These are phyloP conservation scores for Turnera subulata DNA, from an alignment of 345 rosid species.

Conservation along the genomic window DNA sequence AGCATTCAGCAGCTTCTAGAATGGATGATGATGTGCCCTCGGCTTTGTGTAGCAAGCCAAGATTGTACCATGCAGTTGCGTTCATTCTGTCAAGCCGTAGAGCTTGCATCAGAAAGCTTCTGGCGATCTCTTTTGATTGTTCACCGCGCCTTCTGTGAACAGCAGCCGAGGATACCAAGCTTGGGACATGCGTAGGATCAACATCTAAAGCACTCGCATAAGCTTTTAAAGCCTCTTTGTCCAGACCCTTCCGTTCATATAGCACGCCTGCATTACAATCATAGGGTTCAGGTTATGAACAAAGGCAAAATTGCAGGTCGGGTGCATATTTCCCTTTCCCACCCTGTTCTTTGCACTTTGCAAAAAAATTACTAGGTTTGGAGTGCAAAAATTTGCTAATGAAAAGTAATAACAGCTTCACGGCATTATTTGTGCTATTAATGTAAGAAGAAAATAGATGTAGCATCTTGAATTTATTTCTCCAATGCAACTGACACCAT, in stretches of 20 bases:
- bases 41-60: conserved; percentile 47
- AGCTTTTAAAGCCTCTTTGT: conserved; percentile 44
- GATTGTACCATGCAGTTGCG: conserved; percentile 57
- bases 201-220: conserved; percentile 47
- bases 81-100: conserved; percentile 48
- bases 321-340: too few species aligned
- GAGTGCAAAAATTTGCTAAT: too few species aligned
- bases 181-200: conserved; percentile 53
- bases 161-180: conserved; percentile 48
- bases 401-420: too few species aligned
- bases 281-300: background rate
- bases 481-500: too few species aligned
- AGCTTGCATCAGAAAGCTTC: conserved; percentile 55
- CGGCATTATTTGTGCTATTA: too few species aligned
- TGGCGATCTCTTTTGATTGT: conserved; percentile 29
- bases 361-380: too few species aligned
- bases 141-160: conserved; percentile 39
- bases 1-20: conserved; percentile 53
- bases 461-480: too few species aligned
- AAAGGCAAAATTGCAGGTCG: background rate
- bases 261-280: conserved; percentile 38
- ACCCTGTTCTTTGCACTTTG: too few species aligned
- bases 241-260: conserved; percentile 39
- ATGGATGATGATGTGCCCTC: conserved; percentile 26
- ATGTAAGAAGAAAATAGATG: too few species aligned